phyloP scores from a whole-genome alignment of 2,329 filamentous ascomycete genomes.

The Tolypocladium paradoxum region DNA sequence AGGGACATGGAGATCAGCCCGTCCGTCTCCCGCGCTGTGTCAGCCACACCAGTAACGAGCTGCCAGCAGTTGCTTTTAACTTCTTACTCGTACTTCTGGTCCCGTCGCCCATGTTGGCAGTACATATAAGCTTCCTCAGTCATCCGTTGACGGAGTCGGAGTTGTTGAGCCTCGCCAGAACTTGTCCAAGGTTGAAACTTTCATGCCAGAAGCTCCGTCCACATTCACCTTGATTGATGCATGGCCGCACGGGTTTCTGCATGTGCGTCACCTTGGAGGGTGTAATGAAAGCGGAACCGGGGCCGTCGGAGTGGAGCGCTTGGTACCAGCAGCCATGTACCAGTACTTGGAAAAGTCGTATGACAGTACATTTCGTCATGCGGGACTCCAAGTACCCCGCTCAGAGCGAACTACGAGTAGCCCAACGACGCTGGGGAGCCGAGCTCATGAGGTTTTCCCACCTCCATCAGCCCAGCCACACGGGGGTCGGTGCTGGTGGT shows the following conservation, averaged over 20 bases:
- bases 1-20: background rate
- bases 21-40: background rate
- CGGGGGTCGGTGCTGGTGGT: background rate
- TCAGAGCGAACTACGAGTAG: background rate
- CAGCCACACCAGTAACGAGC: background rate
- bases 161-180: background rate
- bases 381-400: conserved; percentile 21
- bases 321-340: conserved; percentile 19
- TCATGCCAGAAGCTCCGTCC: background rate
- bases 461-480: background rate
- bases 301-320: conserved; percentile 2
- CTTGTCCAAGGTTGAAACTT: background rate
- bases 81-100: too few relatives aligned
- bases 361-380: conserved; percentile 26
- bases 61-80: background rate
- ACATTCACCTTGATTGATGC: background rate
- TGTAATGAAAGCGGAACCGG: conserved; percentile 2
- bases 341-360: conserved; percentile 21
- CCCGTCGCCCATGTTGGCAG: background rate
- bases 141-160: background rate
- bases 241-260: background rate
- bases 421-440: background rate
- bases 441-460: background rate
- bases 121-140: background rate
- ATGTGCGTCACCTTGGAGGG: background rate